Evolutionary conservation across 2,329 filamentous ascomycete species (phyloP).

Genomic region (Cladosporium sp.): DNA sequence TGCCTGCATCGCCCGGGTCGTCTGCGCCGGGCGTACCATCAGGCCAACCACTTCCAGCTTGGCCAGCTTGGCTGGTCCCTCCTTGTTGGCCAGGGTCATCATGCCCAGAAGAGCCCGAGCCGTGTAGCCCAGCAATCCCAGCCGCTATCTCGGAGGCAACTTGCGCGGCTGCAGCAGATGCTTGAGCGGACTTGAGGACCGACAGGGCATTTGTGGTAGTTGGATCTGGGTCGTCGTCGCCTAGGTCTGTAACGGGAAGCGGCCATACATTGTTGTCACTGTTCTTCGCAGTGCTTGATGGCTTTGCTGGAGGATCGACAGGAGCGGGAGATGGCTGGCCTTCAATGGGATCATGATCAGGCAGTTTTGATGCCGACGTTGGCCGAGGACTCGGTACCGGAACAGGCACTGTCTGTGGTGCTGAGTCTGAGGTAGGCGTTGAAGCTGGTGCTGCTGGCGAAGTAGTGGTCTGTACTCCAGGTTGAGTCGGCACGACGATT

Average conservation of each 20-base stretch:
- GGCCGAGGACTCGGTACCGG: background rate
- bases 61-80: background rate
- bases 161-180: background rate
- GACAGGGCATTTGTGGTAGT: background rate
- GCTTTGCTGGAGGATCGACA: background rate
- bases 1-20: background rate
- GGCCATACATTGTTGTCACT: conserved; percentile 2
- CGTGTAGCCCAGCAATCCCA: too few relatives aligned
- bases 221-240: background rate
- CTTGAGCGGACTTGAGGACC: background rate
- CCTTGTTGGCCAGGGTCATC: background rate
- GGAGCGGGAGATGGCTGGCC: background rate
- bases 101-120: too few relatives aligned
- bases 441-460: background rate
- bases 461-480: background rate
- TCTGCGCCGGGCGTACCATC: background rate
- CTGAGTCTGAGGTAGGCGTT: background rate
- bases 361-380: background rate
- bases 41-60: background rate
- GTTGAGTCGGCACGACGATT: background rate
- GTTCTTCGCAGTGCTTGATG: background rate
- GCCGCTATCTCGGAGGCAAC: background rate
- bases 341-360: too few relatives aligned
- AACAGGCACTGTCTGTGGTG: background rate
- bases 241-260: background rate